Percentiles rank a stretch among this genome's conserved stretches.
Conservation (phyloP, 805 yeast genomes). For the Candida multigemmis region DNA sequence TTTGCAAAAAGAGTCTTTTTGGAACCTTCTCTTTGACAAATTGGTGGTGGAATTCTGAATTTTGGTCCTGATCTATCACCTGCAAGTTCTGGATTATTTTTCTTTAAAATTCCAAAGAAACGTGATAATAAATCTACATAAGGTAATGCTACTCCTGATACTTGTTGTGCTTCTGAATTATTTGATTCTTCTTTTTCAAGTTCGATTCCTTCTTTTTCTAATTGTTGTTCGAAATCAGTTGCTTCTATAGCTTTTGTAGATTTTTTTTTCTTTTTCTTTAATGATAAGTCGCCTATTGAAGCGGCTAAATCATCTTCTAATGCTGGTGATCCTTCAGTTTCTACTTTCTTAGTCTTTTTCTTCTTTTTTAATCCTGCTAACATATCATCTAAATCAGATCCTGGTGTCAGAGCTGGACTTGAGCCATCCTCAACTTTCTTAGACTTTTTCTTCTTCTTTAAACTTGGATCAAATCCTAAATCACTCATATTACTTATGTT, state of each 20-base stretch:
- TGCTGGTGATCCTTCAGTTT: constrained; percentile 12
- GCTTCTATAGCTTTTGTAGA: constrained; percentile 44
- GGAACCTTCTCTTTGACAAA: constrained; percentile 93
- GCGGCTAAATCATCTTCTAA: constrained; percentile 22
- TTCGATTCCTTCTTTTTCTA: constrained; percentile 74
- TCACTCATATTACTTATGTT: constrained; percentile 28
- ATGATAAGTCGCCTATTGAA: constrained; percentile 30
- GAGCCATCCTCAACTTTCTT: constrained; percentile 35
- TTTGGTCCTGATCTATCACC: constrained; percentile 91
- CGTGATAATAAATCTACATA: constrained; percentile 74
- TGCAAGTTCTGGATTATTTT: constrained; percentile 96
- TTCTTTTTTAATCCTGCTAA: constrained; percentile 69
- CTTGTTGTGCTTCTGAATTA: constrained; percentile 20
- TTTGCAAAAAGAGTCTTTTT: constrained; percentile 95
- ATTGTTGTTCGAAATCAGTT: constrained; percentile 79
- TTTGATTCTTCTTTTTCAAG: constrained; percentile 13
- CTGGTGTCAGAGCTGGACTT: constrained; percentile 19
- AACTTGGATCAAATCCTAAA: constrained; percentile 64
- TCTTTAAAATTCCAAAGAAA: constrained; percentile 77
- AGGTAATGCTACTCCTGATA: constrained; percentile 55
- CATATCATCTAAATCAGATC: constrained; percentile 42
- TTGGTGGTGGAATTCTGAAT: constrained; percentile 95
- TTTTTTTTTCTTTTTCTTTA: constrained; percentile 80
- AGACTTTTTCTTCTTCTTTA: constrained; percentile 73
- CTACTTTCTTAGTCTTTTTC: constrained; percentile 57